Conservation (phyloP, 768 basidiomycete genomes). For the Hysterangium stoloniferum region DNA sequence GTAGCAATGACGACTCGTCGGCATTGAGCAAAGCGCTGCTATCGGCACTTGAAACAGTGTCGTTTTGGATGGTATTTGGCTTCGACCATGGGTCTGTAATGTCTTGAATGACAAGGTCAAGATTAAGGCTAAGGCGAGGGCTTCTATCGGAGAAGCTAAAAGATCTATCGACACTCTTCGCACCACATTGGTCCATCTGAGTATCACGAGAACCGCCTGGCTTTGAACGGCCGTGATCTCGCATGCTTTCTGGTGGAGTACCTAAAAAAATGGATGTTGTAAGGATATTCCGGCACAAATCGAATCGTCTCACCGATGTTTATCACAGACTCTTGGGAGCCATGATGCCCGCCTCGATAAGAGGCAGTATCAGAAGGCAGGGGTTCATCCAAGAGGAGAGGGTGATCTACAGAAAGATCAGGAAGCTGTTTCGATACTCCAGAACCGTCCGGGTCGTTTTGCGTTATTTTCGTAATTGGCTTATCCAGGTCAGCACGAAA, state of each 20-base stretch:
- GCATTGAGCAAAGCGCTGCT: not conserved
- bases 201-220: too few relatives aligned
- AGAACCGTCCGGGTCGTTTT: not conserved
- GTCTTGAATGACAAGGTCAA: not conserved
- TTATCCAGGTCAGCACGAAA: conserved; percentile 4
- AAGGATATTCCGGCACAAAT: too few relatives aligned
- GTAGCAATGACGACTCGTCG: not conserved
- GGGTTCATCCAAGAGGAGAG: conserved; percentile 6
- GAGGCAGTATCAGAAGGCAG: conserved; percentile 6
- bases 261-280: too few relatives aligned
- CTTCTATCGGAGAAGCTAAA: too few relatives aligned
- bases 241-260: too few relatives aligned
- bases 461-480: not conserved
- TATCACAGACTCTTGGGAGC: conserved; percentile 4
- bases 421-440: conserved; percentile 8
- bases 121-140: conserved; percentile 4
- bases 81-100: not conserved
- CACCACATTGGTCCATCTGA: too few relatives aligned
- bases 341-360: not conserved
- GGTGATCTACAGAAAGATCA: conserved; percentile 1
- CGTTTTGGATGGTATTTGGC: not conserved
- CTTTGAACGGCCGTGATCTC: too few relatives aligned
- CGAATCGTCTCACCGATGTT: not conserved
- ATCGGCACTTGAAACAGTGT: not conserved
- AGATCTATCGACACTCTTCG: conserved; percentile 7